Evolutionary conservation across 2,329 filamentous ascomycete genomes (phyloP).

Genomic region (Fusarium metavorans): DNA sequence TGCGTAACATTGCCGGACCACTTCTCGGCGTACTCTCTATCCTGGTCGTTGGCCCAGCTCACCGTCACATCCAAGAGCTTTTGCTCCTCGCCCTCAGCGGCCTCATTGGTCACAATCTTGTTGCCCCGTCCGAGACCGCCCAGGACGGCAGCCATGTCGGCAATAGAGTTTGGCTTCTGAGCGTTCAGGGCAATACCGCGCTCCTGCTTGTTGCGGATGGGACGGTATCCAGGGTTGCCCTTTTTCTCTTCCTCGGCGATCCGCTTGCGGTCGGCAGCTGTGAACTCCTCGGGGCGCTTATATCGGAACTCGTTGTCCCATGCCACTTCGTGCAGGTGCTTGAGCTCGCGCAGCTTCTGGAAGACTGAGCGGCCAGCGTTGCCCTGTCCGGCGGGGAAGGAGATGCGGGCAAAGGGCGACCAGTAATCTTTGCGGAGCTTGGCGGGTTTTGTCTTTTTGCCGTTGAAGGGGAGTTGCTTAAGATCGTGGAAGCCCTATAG

Average conservation of each 20-base stretch:
- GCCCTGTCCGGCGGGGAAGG: constrained; percentile 65
- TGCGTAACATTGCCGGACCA: constrained; percentile 69
- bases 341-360: constrained; percentile 74
- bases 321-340: constrained; percentile 70
- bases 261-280: constrained; percentile 49
- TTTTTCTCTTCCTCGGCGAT: constrained; percentile 46
- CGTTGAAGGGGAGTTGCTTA: constrained; percentile 72
- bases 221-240: constrained; percentile 47
- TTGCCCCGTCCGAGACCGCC: constrained; percentile 64
- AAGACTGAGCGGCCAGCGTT: constrained; percentile 69
- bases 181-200: constrained; percentile 67
- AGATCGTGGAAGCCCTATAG: constrained; percentile 57
- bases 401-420: constrained; percentile 70
- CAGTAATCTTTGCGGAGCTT: constrained; percentile 77
- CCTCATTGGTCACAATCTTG: constrained; percentile 53
- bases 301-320: constrained; percentile 65
- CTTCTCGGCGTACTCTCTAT: constrained; percentile 58
- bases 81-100: constrained; percentile 28
- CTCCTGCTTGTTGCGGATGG: constrained; percentile 54
- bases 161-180: constrained; percentile 71
- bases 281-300: constrained; percentile 52
- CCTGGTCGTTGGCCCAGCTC: constrained; percentile 63
- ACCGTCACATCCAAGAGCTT: constrained; percentile 58
- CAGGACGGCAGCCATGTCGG: constrained; percentile 72
- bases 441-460: constrained; percentile 74